Evolutionary conservation across 495 filamentous ascomycete genomes (phyloP).

Genomic region (Cladorrhinum samala): DNA sequence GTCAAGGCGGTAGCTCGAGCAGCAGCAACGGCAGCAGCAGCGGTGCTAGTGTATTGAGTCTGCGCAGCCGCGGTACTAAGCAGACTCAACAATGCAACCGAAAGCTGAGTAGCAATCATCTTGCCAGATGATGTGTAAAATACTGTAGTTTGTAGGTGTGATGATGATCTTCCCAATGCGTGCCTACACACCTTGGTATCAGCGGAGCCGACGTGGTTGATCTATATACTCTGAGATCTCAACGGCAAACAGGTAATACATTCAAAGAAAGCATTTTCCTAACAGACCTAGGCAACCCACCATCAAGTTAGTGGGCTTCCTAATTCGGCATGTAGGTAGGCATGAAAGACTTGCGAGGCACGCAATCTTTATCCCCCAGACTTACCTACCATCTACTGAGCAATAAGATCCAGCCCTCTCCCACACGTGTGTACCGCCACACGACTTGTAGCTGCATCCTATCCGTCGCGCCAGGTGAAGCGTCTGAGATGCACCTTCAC

Average conservation of each 20-base stretch:
- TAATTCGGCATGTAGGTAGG: neutral
- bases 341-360: neutral
- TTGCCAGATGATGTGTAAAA: neutral
- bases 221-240: no score
- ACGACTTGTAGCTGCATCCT: no score
- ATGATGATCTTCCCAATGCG: neutral
- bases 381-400: neutral
- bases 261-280: no score
- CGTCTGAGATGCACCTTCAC: no score
- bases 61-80: constrained; percentile 6
- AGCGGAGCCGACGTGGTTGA: neutral
- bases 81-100: neutral
- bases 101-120: neutral
- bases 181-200: neutral
- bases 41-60: constrained; percentile 16
- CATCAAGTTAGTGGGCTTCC: neutral
- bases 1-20: constrained; percentile 14
- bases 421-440: neutral
- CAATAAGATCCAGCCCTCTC: neutral
- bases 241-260: no score
- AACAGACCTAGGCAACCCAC: no score
- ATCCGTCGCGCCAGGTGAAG: neutral
- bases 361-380: neutral
- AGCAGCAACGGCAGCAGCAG: constrained; percentile 1
- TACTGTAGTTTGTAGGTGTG: neutral